Evolutionary conservation across 306 rosid genomes (phyloP).

Genomic region (Styphnolobium japonicum): DNA sequence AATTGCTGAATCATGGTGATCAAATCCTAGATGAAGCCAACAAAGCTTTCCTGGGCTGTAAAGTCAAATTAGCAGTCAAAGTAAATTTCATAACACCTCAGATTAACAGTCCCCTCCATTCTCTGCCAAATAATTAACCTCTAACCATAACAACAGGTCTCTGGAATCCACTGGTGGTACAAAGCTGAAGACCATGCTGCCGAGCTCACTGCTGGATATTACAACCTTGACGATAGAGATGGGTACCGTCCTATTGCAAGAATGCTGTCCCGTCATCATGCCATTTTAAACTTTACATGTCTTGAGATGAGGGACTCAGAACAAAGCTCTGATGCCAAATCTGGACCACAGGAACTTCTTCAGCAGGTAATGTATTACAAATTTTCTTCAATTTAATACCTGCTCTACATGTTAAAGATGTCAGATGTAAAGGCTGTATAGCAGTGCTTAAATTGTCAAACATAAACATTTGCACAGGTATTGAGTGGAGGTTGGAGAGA

Average conservation of each 20-base stretch:
- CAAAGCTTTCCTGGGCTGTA: slow-evolving; percentile 58
- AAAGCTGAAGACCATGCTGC: slow-evolving; percentile 65
- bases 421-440: background rate
- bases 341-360: slow-evolving; percentile 72
- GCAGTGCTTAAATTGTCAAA: slow-evolving; percentile 3
- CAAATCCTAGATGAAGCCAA: slow-evolving; percentile 77
- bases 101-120: background rate
- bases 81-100: slow-evolving; percentile 38
- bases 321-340: slow-evolving; percentile 53
- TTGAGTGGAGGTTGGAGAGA: slow-evolving; percentile 89
- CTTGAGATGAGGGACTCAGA: slow-evolving; percentile 78
- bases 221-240: slow-evolving; percentile 67
- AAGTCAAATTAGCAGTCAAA: slow-evolving; percentile 71
- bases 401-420: background rate
- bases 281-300: slow-evolving; percentile 72
- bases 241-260: slow-evolving; percentile 82
- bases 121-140: background rate
- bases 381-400: background rate
- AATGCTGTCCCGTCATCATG: slow-evolving; percentile 60
- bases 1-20: slow-evolving; percentile 71
- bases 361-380: slow-evolving; percentile 54
- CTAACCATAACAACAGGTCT: slow-evolving; percentile 52
- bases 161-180: slow-evolving; percentile 97
- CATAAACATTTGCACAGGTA: slow-evolving; percentile 39
- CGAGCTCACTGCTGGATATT: slow-evolving; percentile 83